These are phyloP conservation scores for Zygotorulaspora florentina DNA, from an alignment of 805 yeast species.

Conservation along the genomic window DNA sequence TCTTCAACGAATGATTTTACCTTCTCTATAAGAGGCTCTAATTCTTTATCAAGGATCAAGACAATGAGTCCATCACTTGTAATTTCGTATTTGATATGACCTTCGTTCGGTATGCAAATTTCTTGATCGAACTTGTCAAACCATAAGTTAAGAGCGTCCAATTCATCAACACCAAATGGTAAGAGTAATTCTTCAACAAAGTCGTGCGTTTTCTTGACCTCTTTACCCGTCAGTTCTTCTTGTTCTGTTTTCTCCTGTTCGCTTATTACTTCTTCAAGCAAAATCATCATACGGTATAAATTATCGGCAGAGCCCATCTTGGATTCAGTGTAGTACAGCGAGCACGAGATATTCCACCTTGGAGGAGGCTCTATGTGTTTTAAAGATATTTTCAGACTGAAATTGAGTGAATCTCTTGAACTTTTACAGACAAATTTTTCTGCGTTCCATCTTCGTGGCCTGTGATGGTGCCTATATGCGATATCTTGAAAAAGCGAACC, in stretches of 20 bases:
- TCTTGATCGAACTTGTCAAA: constrained; percentile 36
- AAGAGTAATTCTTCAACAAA: constrained; percentile 32
- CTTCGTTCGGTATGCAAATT: constrained; percentile 38
- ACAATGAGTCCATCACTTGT: constrained; percentile 37
- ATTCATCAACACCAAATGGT: constrained; percentile 32
- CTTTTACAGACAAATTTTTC: no score
- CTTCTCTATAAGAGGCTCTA: constrained; percentile 25
- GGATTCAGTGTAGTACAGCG: background rate
- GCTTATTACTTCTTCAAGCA: constrained; percentile 29
- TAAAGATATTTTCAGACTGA: no score
- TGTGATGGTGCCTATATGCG: no score
- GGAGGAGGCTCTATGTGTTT: background rate
- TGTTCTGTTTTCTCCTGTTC: constrained; percentile 9
- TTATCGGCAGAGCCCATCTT: constrained; percentile 20
- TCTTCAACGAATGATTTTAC: constrained; percentile 29
- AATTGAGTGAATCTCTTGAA: no score
- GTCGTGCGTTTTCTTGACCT: constrained; percentile 29
- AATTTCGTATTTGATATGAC: constrained; percentile 37
- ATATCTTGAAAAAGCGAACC: no score
- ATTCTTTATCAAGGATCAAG: constrained; percentile 29
- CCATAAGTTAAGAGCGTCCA: constrained; percentile 33
- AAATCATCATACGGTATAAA: constrained; percentile 30
- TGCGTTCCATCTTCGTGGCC: no score
- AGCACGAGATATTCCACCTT: background rate
- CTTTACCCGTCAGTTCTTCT: constrained; percentile 5